Evolutionary conservation across 75 land plant species (phyloP), one percentile per base, ranked within the genome.

Genomic region (Azolla pinnata): DNA sequence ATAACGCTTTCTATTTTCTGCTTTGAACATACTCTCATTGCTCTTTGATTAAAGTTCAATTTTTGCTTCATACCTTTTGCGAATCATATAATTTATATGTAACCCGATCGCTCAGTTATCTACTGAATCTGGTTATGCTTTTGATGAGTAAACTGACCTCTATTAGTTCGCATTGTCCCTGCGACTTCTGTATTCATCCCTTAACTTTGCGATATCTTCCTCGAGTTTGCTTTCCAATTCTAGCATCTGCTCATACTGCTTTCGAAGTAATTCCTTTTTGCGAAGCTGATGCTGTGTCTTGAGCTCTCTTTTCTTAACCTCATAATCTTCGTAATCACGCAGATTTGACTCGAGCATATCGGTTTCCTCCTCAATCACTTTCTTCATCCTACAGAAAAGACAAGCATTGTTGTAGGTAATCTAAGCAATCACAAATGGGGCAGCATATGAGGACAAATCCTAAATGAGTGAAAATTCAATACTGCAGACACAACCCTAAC

Each of bases 151-250:
- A n/a, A n/a, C n/a, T n/a, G n/a, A n/a, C n/a, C n/a, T n/a, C n/a
- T n/a, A n/a, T n/a, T n/a, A n/a, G n/a, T n/a, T n/a, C n/a, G n/a
- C n/a, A n/a, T n/a, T n/a, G n/a, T n/a, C n/a, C n/a, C n/a, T n/a
- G n/a, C n/a, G n/a, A n/a, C n/a, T 38, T 8, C 42, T 38, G 42
- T 38, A 38, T 7, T 38, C 12, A 38, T 38, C 42, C 7, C 7
- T 8, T 27, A 65, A 65, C 45, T 55, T 29, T 14, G 57, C 42
- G 20, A 44, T 65, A 14, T 65, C 67, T 14, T 31, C 20, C 67
- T 65, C 42, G 31, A 65, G 28, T 58, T 56, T 48, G 31, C 55
- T 35, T 51, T 65, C 67, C 33, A 65, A 65, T 10, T 26, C 44
- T 1, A 55, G 24, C 17, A 47, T 24, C 16, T 19, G 58, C 23